Conservation (phyloP, 139 green algal genomes). For the Chlorella vulgaris region DNA sequence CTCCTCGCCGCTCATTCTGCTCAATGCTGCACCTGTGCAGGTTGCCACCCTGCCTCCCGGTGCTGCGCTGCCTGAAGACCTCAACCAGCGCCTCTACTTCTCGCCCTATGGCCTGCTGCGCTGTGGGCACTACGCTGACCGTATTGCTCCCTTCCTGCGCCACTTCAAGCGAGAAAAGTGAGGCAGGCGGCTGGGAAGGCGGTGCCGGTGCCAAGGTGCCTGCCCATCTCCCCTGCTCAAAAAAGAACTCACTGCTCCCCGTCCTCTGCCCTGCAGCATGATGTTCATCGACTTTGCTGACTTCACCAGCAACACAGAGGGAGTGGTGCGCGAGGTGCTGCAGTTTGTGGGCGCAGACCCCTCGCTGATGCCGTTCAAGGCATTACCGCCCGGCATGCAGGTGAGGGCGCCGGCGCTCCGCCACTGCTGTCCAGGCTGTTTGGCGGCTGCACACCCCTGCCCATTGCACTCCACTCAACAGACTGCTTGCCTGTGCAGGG, state of each 20-base stretch:
- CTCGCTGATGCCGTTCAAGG: conserved; percentile 39
- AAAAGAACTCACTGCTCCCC: too few relatives aligned
- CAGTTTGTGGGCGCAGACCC: conserved; percentile 71
- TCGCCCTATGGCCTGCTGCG: conserved; percentile 49
- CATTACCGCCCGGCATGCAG: conserved; percentile 56
- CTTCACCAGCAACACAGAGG: conserved; percentile 60
- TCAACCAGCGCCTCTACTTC: conserved; percentile 60
- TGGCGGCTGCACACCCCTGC: too few relatives aligned
- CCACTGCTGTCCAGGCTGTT: too few relatives aligned
- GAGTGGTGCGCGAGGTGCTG: conserved; percentile 53
- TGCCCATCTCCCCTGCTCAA: background rate
- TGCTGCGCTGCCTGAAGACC: conserved; percentile 56
- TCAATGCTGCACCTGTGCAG: conserved; percentile 27
- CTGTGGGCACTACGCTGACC: conserved; percentile 58
- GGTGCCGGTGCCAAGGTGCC: background rate
- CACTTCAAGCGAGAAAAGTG: conserved; percentile 68
- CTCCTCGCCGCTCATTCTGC: background rate
- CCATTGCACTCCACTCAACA: too few relatives aligned
- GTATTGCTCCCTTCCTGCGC: conserved; percentile 66
- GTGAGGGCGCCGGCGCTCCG: conserved; percentile 24
- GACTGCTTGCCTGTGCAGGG: too few relatives aligned
- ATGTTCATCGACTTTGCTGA: conserved; percentile 79
- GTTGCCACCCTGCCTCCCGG: conserved; percentile 44
- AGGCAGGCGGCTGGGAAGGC: conserved; percentile 9
- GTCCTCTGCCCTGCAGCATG: conserved; percentile 51